A percentile compares a stretch with the other conserved stretches of the same genome.
Evolutionary conservation across 2,329 filamentous ascomycete genomes (phyloP).

Genomic region (Botrytis porri): DNA sequence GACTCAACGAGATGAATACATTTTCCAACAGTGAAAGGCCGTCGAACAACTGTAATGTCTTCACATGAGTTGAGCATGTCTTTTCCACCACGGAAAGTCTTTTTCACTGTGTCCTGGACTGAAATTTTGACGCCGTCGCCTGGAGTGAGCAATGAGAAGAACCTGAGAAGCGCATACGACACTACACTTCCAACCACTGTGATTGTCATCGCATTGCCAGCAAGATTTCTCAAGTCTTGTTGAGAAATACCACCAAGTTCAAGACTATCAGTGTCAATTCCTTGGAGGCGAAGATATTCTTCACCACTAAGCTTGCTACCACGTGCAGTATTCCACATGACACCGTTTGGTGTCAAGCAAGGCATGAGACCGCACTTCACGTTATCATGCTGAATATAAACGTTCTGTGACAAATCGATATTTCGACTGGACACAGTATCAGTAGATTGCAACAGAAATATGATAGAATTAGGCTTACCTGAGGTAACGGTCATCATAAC

Average conservation of each 20-base stretch:
- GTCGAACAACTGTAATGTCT: constrained; percentile 15
- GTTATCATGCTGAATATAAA: constrained; percentile 55
- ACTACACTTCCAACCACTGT: constrained; percentile 67
- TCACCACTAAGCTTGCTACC: constrained; percentile 59
- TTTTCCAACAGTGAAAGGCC: constrained; percentile 20
- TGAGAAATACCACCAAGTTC: constrained; percentile 62
- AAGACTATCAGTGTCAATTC: constrained; percentile 61
- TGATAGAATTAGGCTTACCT: constrained; percentile 41
- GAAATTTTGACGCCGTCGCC: constrained; percentile 18
- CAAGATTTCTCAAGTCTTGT: constrained; percentile 63
- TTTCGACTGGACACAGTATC: constrained; percentile 43
- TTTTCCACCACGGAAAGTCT: background rate
- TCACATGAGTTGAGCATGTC: background rate
- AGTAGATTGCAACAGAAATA: constrained; percentile 17
- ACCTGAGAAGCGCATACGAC: constrained; percentile 47
- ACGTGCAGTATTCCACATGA: constrained; percentile 58
- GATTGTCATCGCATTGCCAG: constrained; percentile 77
- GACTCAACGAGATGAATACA: constrained; percentile 28
- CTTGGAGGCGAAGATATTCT: constrained; percentile 65
- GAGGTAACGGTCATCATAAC: constrained; percentile 58
- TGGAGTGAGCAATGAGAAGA: constrained; percentile 8
- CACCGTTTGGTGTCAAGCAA: constrained; percentile 66
- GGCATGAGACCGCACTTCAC: constrained; percentile 55
- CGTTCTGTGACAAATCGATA: constrained; percentile 70
- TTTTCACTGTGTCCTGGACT: background rate